These are phyloP conservation scores for Cladophialophora bantiana DNA, from an alignment of 2,329 filamentous ascomycete species.

Conservation along the genomic window DNA sequence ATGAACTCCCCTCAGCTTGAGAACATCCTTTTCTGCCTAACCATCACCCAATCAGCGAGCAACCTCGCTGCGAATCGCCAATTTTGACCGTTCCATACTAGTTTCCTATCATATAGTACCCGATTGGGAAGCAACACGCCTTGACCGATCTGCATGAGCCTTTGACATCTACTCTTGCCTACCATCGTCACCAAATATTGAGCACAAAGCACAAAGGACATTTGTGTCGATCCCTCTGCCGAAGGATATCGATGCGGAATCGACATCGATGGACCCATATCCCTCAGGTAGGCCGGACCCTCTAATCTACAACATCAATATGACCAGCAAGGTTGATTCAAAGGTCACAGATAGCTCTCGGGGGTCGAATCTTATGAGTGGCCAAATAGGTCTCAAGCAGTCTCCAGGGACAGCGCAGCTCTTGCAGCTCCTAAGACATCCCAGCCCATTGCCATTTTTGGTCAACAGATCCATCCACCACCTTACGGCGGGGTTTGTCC, in stretches of 20 bases:
- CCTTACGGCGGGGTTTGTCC: slow-evolving; percentile 27
- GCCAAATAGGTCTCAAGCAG: slow-evolving; percentile 15
- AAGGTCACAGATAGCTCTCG: neutral
- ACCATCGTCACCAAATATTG: neutral
- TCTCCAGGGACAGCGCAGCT: neutral
- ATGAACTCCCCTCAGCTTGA: neutral
- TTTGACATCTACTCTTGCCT: neutral
- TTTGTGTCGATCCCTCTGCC: neutral
- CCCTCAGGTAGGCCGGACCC: neutral
- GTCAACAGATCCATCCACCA: slow-evolving; percentile 37
- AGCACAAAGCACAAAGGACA: neutral
- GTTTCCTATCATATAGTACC: neutral
- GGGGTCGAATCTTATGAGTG: neutral
- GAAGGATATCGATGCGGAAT: neutral
- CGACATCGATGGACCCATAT: neutral
- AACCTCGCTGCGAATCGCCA: neutral
- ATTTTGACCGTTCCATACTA: neutral
- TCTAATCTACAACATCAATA: neutral
- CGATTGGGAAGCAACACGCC: neutral
- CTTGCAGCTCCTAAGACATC: neutral
- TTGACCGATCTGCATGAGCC: neutral
- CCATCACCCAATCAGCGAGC: neutral
- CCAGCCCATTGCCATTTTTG: slow-evolving; percentile 30
- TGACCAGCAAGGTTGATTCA: neutral
- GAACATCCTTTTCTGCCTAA: neutral